phyloP scores from a whole-genome alignment of 768 basidiomycete species.

The Lactifluus rugatus region DNA sequence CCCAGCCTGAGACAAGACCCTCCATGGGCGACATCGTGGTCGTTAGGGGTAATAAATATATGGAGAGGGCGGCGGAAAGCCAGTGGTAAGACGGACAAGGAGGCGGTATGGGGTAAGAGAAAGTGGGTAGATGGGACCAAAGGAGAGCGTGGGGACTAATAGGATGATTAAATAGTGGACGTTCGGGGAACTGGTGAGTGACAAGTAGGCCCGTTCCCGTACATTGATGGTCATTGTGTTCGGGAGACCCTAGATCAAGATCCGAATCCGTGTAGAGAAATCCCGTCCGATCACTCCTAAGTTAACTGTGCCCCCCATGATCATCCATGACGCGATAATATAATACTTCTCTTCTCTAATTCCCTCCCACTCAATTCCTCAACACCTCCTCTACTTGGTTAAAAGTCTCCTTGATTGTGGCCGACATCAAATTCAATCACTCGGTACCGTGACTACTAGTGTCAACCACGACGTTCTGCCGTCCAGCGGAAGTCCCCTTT shows the following conservation, averaged over 20 bases:
- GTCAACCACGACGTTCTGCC: too few relatives aligned
- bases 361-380: background rate
- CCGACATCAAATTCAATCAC: background rate
- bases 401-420: conserved; percentile 9
- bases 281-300: conserved; percentile 14
- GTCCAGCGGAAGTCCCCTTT: background rate
- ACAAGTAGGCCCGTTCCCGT: background rate
- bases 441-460: too few relatives aligned
- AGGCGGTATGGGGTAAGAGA: background rate
- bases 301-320: background rate
- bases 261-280: conserved; percentile 1
- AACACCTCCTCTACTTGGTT: background rate
- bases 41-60: conserved; percentile 14
- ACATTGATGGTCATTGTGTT: conserved; percentile 10
- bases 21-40: conserved; percentile 16
- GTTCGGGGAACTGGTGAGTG: background rate
- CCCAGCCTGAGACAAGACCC: conserved; percentile 18
- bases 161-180: conserved; percentile 16
- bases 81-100: background rate
- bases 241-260: conserved; percentile 13
- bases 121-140: background rate
- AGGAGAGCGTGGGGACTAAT: background rate
- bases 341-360: too few relatives aligned
- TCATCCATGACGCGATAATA: conserved; percentile 1
- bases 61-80: background rate